Evolutionary conservation across 345 rosid genomes (phyloP).

Genomic region (Microthlaspi erraticum): DNA sequence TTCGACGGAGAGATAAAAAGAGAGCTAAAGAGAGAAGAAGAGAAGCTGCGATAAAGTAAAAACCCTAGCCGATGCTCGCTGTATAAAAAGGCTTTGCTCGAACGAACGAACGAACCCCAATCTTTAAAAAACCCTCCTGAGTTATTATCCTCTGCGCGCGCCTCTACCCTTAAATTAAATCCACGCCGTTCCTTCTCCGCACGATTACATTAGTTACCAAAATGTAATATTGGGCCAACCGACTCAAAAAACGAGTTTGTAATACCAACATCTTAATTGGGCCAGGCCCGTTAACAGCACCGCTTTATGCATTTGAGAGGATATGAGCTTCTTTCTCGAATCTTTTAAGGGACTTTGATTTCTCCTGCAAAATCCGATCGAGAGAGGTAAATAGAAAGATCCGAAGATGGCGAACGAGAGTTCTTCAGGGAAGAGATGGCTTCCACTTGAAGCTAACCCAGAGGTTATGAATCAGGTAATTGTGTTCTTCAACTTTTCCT

Average conservation of each 20-base stretch:
- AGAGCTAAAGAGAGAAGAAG: neutral
- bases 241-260: neutral
- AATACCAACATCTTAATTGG: neutral
- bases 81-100: neutral
- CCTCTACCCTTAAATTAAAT: neutral
- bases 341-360: neutral
- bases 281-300: neutral
- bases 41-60: slow-evolving; percentile 27
- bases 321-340: slow-evolving; percentile 10
- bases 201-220: neutral
- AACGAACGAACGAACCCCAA: slow-evolving; percentile 15
- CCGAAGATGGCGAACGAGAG: slow-evolving; percentile 66
- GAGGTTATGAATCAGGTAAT: slow-evolving; percentile 98
- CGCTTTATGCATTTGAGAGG: neutral
- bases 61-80: slow-evolving; percentile 33
- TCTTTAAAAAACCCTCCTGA: neutral
- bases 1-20: slow-evolving; percentile 37
- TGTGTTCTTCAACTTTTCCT: too few species aligned
- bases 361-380: slow-evolving; percentile 20
- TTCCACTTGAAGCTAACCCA: slow-evolving; percentile 98
- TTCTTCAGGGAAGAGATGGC: slow-evolving; percentile 83
- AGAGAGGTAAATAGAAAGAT: slow-evolving; percentile 14
- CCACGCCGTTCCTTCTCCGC: neutral
- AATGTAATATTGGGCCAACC: neutral
- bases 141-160: slow-evolving; percentile 4